phyloP scores from a whole-genome alignment of 495 filamentous ascomycete species.

The Penicillium paradoxum region DNA sequence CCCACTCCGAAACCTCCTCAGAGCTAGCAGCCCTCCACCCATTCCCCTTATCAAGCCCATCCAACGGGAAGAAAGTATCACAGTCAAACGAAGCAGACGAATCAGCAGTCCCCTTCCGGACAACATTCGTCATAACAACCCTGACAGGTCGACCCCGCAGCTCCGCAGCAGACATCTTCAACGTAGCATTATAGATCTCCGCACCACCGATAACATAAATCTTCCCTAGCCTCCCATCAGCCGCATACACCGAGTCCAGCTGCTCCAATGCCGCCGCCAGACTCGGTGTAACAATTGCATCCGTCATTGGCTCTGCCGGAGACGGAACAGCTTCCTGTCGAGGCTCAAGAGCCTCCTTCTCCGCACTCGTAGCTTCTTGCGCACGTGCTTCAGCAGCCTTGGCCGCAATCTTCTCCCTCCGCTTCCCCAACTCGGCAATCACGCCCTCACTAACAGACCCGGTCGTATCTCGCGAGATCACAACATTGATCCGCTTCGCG shows the following conservation, averaged over 20 bases:
- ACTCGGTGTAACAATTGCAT: constrained; percentile 35
- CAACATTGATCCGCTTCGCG: constrained; percentile 68
- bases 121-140: constrained; percentile 46
- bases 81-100: constrained; percentile 69
- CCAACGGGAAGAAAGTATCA: constrained; percentile 79
- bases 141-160: constrained; percentile 23
- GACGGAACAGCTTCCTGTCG: neutral
- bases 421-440: constrained; percentile 16
- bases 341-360: constrained; percentile 13
- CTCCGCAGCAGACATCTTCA: constrained; percentile 35
- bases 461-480: constrained; percentile 55
- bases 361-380: constrained; percentile 6
- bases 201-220: constrained; percentile 88
- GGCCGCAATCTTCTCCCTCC: constrained; percentile 19
- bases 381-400: constrained; percentile 9
- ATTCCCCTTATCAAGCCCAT: constrained; percentile 25
- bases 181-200: constrained; percentile 71
- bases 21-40: constrained; percentile 37
- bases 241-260: constrained; percentile 25
- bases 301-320: constrained; percentile 22
- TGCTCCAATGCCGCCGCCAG: constrained; percentile 54
- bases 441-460: constrained; percentile 28
- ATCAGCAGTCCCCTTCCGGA: constrained; percentile 27
- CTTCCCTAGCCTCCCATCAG: constrained; percentile 32
- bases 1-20: constrained; percentile 39